Base-by-base conservation (phyloP, 768 basidiomycete species). In the Auricularia sp. region DNA sequence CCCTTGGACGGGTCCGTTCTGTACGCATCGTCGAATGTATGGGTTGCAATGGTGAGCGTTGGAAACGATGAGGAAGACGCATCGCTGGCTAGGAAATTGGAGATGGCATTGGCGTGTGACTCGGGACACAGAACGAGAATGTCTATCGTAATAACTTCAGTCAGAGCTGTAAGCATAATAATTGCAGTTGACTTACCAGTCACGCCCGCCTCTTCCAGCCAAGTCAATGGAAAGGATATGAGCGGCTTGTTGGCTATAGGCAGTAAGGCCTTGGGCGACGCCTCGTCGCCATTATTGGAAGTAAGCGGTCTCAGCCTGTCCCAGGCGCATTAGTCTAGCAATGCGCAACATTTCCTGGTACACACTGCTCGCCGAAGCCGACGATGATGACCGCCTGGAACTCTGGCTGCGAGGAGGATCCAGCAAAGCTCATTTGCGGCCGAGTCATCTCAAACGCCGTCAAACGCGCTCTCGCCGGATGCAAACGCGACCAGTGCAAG, bases 331-430 rank as follows among this genome's bases (percentile, higher is more conserved):
- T 71, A 66, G 70, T 65, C 68, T 63, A 64, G 59, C 65, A 67
- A n/a, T 66, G 62, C 39, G 66, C 61, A 64, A 64, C 10, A 54
- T 61, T 63, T 34, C 21, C 29, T 18, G 3, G n/a, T n/a, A 72
- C 86, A 74, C 75, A 91, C 94, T 88, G 87, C 70, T 90, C 87
- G n/a, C 95, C 95, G 77, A 93, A 93, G 39, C 95, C 95, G 35
- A 92, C 90, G 12, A 97, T 80, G 34, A 97, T 78, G 21, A 98
- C 85, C 0, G 91, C 95, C 62, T 90, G 83, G 72, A 97, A 97
- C 73, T 97, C 95, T 47, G 56, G 59, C 61, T 21, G 62, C 23
- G 42, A 51, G 44, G 36, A 63, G 21, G 65, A 58, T 6, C 51
- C 58, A 34, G 65, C 36, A 44, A 66, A 63, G 34, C 62, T 62